Conservation (phyloP, 177 flowering plant species). For the Tripterygium wilfordii region DNA sequence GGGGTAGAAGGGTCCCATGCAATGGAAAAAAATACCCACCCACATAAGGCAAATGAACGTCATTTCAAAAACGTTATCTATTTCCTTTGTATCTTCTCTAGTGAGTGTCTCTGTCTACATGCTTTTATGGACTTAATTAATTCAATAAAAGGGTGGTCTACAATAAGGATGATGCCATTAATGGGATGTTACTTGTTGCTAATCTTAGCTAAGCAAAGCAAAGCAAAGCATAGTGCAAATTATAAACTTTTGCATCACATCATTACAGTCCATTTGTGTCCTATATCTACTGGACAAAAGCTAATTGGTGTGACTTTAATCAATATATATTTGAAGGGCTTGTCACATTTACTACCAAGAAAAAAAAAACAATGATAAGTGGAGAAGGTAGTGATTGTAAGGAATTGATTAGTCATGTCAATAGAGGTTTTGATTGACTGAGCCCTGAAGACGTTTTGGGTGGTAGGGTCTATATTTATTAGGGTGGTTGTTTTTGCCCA, state of each 20-base stretch:
- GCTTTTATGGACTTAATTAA: too few relatives aligned
- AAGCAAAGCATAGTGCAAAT: too few relatives aligned
- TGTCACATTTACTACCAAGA: too few relatives aligned
- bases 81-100: not conserved
- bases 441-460: not conserved
- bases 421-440: slow-evolving; percentile 1
- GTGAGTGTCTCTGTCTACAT: too few relatives aligned
- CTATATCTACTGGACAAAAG: too few relatives aligned
- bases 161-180: not conserved
- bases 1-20: slow-evolving; percentile 12
- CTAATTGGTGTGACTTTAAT: too few relatives aligned
- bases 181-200: not conserved
- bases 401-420: not conserved
- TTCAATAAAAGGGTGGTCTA: not conserved
- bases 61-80: slow-evolving; percentile 13
- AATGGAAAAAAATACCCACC: slow-evolving; percentile 7
- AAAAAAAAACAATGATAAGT: too few relatives aligned
- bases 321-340: too few relatives aligned
- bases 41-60: slow-evolving; percentile 11
- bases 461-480: not conserved
- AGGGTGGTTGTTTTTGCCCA: not conserved
- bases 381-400: not conserved
- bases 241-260: too few relatives aligned
- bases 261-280: too few relatives aligned
- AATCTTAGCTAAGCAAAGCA: too few relatives aligned